A percentile compares a stretch with the other conserved stretches of the same genome.
Evolutionary conservation across 495 filamentous ascomycete species (phyloP).

Genomic region (Lepidopterella palustris): DNA sequence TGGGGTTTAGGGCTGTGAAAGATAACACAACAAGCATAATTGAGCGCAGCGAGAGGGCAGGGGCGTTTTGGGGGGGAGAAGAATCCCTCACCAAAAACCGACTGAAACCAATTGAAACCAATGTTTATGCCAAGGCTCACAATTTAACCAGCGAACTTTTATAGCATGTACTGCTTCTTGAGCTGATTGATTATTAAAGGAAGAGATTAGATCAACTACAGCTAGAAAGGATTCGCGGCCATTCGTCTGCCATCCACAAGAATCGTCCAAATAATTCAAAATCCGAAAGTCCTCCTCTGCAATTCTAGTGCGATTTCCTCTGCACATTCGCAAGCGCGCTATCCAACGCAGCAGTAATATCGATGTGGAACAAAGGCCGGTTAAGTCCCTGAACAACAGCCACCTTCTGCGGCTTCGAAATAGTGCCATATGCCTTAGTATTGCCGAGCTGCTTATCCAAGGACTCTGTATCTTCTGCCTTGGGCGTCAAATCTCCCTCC

Average conservation of each 20-base stretch:
- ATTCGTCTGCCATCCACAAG: background rate
- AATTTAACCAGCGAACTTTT: too few relatives aligned
- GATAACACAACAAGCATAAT: too few relatives aligned
- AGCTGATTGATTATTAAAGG: too few relatives aligned
- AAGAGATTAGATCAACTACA: too few relatives aligned
- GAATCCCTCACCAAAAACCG: too few relatives aligned
- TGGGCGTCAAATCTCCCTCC: slow-evolving; percentile 14
- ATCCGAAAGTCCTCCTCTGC: background rate
- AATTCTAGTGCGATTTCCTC: slow-evolving; percentile 32
- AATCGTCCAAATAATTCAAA: background rate
- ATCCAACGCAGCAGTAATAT: slow-evolving; percentile 85
- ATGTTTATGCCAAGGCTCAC: too few relatives aligned
- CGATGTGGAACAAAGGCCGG: slow-evolving; percentile 88
- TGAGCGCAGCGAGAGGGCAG: too few relatives aligned
- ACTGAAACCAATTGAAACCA: too few relatives aligned
- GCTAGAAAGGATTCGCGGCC: too few relatives aligned
- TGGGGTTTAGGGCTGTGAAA: too few relatives aligned
- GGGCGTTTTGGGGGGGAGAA: too few relatives aligned
- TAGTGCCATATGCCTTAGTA: slow-evolving; percentile 39
- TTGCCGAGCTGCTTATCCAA: slow-evolving; percentile 43
- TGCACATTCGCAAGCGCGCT: slow-evolving; percentile 77
- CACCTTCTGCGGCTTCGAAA: slow-evolving; percentile 35
- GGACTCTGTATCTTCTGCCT: slow-evolving; percentile 27
- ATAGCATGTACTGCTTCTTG: too few relatives aligned
- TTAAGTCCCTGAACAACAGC: slow-evolving; percentile 79